These are phyloP conservation scores for Suhomyces wounanorum DNA, from an alignment of 1,139 yeast species.

Conservation along the genomic window DNA sequence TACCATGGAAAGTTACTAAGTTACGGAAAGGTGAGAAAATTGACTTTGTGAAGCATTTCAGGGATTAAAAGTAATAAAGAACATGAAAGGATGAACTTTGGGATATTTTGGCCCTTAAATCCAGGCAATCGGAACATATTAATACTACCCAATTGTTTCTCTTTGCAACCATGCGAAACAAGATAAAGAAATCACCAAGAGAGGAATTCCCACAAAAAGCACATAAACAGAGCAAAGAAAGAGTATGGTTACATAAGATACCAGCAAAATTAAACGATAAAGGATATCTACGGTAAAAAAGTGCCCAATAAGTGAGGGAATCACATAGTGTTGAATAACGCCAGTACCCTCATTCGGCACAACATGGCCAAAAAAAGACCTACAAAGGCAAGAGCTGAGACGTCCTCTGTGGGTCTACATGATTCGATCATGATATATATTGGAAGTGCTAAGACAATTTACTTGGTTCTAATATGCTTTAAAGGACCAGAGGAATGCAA, in stretches of 20 bases:
- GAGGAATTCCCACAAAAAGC: too few relatives aligned
- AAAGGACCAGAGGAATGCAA: conserved; percentile 69
- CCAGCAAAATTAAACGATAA: too few relatives aligned
- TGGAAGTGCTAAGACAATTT: conserved; percentile 15
- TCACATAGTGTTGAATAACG: too few relatives aligned
- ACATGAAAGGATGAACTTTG: background rate
- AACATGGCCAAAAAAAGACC: too few relatives aligned
- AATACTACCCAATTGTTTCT: too few relatives aligned
- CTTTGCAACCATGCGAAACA: background rate
- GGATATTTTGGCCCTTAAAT: background rate
- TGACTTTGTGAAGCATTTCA: background rate
- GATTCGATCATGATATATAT: background rate
- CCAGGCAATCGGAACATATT: background rate
- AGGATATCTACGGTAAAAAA: too few relatives aligned
- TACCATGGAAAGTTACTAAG: background rate
- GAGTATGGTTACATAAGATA: too few relatives aligned
- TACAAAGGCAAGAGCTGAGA: too few relatives aligned
- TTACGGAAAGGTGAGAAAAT: background rate
- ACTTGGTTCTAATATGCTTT: conserved; percentile 83
- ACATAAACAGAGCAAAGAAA: too few relatives aligned
- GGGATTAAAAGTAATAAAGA: background rate
- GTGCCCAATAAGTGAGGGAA: too few relatives aligned
- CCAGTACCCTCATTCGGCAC: too few relatives aligned
- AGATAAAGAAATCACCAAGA: background rate
- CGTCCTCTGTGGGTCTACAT: background rate